Evolutionary conservation across 805 yeast species (phyloP), one percentile per base, ranked within the genome.

Genomic region (Sugiyamaella americana): DNA sequence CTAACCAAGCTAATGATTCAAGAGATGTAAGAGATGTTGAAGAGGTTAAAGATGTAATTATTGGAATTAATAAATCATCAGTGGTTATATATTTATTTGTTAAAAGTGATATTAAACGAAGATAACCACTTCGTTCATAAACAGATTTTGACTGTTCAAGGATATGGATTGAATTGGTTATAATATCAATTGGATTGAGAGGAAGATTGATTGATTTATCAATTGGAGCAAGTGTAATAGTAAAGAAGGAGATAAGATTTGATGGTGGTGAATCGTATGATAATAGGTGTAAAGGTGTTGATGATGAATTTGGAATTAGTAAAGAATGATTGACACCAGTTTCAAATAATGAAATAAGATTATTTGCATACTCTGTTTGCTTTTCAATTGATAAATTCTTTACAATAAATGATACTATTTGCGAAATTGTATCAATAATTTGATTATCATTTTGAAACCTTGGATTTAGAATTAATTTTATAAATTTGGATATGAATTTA

Each of bases 1-100:
- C 66, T 4, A 81, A 63, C 96, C 96, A 88, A 2, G 82, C 67
- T 8, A 72, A 61, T 0, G 73, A 59, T 59, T 87, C 95, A 6
- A 52, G 34, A 29, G 34, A 45, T 22, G 24, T 36, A 2, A 26
- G 24, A 2, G 16, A 35, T 26, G 40, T 37, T 13, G 10, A 17
- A 19, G 30, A 24, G 24, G 30, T 37, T 16, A 23, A 22, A 3
- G 32, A 26, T 8, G 8, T 13, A 26, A 8, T 8, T 26, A 26
- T 13, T 13, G 8, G 8, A 8, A 8, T 26, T 13, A 26, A 13
- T 26, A 8, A 13, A 13, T 26, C 13, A 13, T 26, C 32, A 13
- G 48, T 41, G 3, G 48, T 38, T 10, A 68, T 52, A 78, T 80
- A 78, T 56, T 79, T 79, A 64, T 86, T 86, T 20, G 74, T 67